phyloP scores from a whole-genome alignment of 768 basidiomycete genomes.

The Termitomyces eurrhizus region DNA sequence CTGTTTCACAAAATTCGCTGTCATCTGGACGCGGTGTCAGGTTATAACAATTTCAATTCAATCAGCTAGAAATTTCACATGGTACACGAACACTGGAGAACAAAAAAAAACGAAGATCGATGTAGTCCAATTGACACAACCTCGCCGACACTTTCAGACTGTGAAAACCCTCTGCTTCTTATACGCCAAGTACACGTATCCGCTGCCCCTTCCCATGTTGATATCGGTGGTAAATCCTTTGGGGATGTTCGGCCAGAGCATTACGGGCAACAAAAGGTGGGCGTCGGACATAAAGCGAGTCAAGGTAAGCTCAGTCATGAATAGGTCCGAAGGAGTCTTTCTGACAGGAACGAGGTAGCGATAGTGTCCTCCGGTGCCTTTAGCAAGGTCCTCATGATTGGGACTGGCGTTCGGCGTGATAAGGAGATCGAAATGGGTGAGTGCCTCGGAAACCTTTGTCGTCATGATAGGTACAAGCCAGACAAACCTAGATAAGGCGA shows the following conservation, averaged over 20 bases:
- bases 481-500: not conserved
- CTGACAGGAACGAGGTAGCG: conserved; percentile 6
- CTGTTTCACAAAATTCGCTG: not conserved
- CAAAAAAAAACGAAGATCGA: not conserved
- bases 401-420: not conserved
- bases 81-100: not conserved
- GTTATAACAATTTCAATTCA: not conserved
- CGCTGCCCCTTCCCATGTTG: not conserved
- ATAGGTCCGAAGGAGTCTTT: not conserved
- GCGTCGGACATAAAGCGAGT: not conserved
- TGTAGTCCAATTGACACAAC: not conserved
- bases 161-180: conserved; percentile 1
- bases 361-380: not conserved
- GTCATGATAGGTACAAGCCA: conserved; percentile 4
- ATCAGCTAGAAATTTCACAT: not conserved
- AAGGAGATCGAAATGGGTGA: not conserved
- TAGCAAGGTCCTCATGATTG: not conserved
- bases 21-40: not conserved
- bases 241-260: not conserved
- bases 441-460: not conserved
- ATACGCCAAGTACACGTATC: conserved; percentile 1
- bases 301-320: conserved; percentile 1
- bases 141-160: not conserved
- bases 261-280: not conserved
- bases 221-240: not conserved